A percentile compares a stretch with the other conserved stretches of the same genome.
These are phyloP conservation scores for Pseudogymnoascus sp. DNA, from an alignment of 2,329 filamentous ascomycete genomes.

Conservation along the genomic window DNA sequence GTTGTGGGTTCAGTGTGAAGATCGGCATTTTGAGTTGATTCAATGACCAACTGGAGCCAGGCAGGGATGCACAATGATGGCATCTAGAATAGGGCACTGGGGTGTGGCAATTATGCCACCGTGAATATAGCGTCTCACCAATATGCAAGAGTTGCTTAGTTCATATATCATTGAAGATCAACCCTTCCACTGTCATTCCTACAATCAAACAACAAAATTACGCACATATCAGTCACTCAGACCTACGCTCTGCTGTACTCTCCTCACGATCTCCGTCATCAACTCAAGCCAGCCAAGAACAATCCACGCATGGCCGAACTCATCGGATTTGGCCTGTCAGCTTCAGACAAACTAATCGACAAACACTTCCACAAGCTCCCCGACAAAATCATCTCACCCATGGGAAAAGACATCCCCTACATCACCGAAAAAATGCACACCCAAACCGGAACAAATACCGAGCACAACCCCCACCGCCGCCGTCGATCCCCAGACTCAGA, in stretches of 20 bases:
- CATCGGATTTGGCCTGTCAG: neutral
- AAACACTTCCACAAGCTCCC: constrained; percentile 2
- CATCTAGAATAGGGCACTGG: neutral
- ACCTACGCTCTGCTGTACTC: neutral
- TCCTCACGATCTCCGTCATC: neutral
- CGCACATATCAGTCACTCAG: neutral
- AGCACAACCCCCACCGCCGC: neutral
- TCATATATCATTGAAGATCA: neutral
- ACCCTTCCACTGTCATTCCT: neutral
- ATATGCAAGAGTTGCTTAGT: neutral
- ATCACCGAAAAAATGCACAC: neutral
- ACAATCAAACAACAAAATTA: neutral
- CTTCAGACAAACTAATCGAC: neutral
- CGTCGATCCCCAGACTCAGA: neutral
- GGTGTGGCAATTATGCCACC: neutral
- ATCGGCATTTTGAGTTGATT: neutral
- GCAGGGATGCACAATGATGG: constrained; percentile 4
- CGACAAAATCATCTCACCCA: neutral
- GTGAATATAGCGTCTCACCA: neutral
- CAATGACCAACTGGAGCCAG: neutral
- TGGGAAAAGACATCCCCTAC: constrained; percentile 1
- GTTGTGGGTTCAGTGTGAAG: neutral
- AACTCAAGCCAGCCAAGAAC: neutral
- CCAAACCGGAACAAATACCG: neutral
- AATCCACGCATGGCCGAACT: neutral